phyloP scores from a whole-genome alignment of 257 asterid species.

The Dorcoceras hygrometricum region DNA sequence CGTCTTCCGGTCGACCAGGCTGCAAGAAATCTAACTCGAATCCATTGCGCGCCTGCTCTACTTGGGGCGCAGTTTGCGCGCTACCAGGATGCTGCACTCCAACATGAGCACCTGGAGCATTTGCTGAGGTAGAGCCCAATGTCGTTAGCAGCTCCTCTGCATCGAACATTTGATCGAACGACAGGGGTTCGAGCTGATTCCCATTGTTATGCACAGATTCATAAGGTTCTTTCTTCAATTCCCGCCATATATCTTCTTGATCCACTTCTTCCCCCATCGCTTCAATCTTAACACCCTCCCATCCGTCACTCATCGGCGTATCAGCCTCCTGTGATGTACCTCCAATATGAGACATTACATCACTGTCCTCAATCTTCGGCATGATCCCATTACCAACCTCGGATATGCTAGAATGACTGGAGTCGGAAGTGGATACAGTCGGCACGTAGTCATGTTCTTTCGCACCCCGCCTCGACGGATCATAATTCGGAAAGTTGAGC shows the following conservation, averaged over 20 bases:
- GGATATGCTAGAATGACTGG: slow-evolving; percentile 36
- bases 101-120: slow-evolving; percentile 9
- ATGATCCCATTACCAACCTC: slow-evolving; percentile 34
- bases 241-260: slow-evolving; percentile 15
- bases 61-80: neutral
- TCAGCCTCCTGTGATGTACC: slow-evolving; percentile 11
- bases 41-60: slow-evolving; percentile 19
- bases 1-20: slow-evolving; percentile 62
- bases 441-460: slow-evolving; percentile 21
- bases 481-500: slow-evolving; percentile 37
- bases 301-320: slow-evolving; percentile 24
- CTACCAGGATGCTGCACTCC: slow-evolving; percentile 15
- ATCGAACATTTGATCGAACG: slow-evolving; percentile 47
- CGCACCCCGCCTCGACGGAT: neutral
- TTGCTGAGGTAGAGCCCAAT: slow-evolving; percentile 18
- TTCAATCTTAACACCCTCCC: slow-evolving; percentile 27
- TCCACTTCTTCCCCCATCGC: neutral
- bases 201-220: neutral
- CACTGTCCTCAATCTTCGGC: slow-evolving; percentile 21
- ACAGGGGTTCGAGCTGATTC: slow-evolving; percentile 23
- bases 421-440: slow-evolving; percentile 35
- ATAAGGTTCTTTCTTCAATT: slow-evolving; percentile 11
- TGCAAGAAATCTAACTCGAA: slow-evolving; percentile 50
- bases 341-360: neutral
- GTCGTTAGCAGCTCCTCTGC: slow-evolving; percentile 51